Conservation (phyloP, 495 filamentous ascomycete species). For the Aspergillus sparsus region DNA sequence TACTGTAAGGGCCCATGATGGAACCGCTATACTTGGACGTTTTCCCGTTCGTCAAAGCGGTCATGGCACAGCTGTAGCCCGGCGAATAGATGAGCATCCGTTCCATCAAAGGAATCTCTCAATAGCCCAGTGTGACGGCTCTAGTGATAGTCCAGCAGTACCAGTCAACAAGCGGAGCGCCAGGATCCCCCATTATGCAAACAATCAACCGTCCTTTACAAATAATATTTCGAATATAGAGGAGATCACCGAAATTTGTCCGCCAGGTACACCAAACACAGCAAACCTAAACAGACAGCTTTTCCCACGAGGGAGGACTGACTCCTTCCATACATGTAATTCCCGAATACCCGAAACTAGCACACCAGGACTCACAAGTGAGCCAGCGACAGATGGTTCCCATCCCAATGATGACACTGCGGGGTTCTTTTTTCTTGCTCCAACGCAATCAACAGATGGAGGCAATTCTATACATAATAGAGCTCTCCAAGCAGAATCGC, state of each 20-base stretch:
- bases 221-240: background rate
- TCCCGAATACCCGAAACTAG: conserved; percentile 13
- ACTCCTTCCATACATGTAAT: conserved; percentile 12
- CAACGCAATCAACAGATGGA: conserved; percentile 13
- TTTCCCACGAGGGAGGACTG: background rate
- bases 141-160: background rate
- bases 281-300: background rate
- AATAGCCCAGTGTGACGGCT: conserved; percentile 18
- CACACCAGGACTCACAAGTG: background rate
- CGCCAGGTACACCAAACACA: background rate
- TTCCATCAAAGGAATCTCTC: conserved; percentile 36
- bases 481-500: background rate
- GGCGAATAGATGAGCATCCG: conserved; percentile 37
- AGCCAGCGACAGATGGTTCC: background rate
- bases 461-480: conserved; percentile 6
- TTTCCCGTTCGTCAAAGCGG: conserved; percentile 44
- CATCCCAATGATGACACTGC: background rate
- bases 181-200: background rate
- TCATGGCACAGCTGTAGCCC: conserved; percentile 34
- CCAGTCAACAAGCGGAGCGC: background rate
- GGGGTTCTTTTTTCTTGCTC: conserved; percentile 6
- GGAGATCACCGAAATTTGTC: background rate
- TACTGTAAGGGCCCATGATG: conserved; percentile 39
- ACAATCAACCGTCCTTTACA: background rate
- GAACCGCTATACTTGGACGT: conserved; percentile 40